Evolutionary conservation across 2,329 filamentous ascomycete genomes (phyloP).

Genomic region (Dichotomopilus funicola): DNA sequence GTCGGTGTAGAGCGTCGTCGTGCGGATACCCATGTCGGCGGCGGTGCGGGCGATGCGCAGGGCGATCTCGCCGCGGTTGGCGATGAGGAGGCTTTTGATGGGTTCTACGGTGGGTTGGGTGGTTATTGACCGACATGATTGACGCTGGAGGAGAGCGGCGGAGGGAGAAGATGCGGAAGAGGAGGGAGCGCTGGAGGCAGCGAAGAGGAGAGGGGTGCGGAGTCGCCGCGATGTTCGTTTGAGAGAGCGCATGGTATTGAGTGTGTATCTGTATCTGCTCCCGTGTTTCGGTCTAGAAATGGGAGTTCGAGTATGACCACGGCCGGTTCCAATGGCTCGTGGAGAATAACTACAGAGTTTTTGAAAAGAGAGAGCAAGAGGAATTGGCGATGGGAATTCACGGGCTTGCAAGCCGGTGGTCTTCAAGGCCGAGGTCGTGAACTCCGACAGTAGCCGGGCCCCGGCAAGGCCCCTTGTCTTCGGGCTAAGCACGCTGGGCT

Average conservation of each 20-base stretch:
- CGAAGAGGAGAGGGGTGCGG: slow-evolving; percentile 25
- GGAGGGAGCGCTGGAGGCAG: neutral
- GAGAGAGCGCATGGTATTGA: slow-evolving; percentile 48
- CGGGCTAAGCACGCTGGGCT: neutral
- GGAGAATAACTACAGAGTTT: neutral
- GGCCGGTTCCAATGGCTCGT: slow-evolving; percentile 7
- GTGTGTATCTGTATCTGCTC: neutral
- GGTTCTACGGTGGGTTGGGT: slow-evolving; percentile 38
- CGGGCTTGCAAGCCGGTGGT: neutral
- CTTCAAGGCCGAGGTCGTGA: neutral
- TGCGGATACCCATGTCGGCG: slow-evolving; percentile 78
- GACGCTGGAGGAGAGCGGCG: slow-evolving; percentile 13
- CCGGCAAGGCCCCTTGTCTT: neutral
- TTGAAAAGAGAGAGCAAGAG: slow-evolving; percentile 1
- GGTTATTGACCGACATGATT: slow-evolving; percentile 27
- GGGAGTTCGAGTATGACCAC: too few relatives aligned
- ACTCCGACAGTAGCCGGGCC: slow-evolving; percentile 20
- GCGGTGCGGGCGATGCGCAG: slow-evolving; percentile 88
- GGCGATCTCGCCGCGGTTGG: slow-evolving; percentile 95
- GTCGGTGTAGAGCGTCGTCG: slow-evolving; percentile 91
- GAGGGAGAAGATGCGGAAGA: slow-evolving; percentile 2
- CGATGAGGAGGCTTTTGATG: slow-evolving; percentile 80
- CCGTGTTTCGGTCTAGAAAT: too few relatives aligned
- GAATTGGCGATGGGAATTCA: slow-evolving; percentile 1
- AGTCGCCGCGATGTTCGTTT: slow-evolving; percentile 44